phyloP scores from a whole-genome alignment of 148 eudicot species.

The Rhododendron ovatum region DNA sequence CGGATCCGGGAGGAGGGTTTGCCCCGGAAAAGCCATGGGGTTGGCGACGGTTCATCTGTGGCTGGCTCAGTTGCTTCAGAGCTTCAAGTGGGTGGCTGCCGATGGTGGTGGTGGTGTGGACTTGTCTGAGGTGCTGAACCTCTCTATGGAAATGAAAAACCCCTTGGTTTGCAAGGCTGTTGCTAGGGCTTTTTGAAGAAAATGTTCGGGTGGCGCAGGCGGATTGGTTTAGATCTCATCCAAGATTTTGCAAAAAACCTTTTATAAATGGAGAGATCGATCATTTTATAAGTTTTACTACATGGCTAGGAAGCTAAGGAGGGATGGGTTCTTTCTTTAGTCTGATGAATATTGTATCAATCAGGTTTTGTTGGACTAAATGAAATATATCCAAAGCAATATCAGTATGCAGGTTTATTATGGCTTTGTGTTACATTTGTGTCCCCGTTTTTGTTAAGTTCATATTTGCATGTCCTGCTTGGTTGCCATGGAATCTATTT shows the following conservation, averaged over 20 bases:
- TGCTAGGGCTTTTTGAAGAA: conserved; percentile 38
- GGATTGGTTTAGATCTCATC: conserved; percentile 8
- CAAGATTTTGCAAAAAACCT: conserved; percentile 15
- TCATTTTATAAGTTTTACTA: background rate
- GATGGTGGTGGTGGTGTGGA: conserved; percentile 54
- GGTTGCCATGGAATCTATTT: background rate
- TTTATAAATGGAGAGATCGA: background rate
- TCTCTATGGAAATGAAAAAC: conserved; percentile 88
- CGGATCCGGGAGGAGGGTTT: conserved; percentile 85
- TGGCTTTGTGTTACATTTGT: background rate
- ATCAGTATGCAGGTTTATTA: background rate
- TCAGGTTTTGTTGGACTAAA: background rate
- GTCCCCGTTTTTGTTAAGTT: background rate
- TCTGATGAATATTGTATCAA: background rate
- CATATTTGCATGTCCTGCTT: background rate
- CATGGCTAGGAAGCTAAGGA: background rate
- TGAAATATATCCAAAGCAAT: background rate
- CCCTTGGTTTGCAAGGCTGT: conserved; percentile 77
- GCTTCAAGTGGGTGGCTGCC: conserved; percentile 59
- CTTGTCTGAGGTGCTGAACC: conserved; percentile 65
- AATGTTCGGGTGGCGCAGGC: background rate
- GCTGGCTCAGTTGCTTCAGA: conserved; percentile 82
- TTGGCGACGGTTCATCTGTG: conserved; percentile 77
- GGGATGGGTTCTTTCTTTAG: background rate
- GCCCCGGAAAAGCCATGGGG: conserved; percentile 84